Evolutionary conservation across 2,329 filamentous ascomycete species (phyloP), one percentile per base, ranked within the genome.

Genomic region (Xylariaceae sp.): DNA sequence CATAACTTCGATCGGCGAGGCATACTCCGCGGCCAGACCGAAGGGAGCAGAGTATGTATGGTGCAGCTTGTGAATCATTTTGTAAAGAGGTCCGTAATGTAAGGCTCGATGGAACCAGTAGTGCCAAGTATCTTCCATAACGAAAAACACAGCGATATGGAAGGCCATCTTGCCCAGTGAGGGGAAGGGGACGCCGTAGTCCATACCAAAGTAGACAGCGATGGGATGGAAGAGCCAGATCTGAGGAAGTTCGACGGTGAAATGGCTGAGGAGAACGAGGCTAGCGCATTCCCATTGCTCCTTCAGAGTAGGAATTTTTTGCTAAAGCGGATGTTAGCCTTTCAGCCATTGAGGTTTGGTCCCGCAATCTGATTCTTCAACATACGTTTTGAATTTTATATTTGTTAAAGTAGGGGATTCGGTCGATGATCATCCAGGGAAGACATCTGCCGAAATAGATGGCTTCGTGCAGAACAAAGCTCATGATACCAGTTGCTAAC

Each of bases 161-260:
- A 89, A 85, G 61, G 88, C 88, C 81, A 99, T 97, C 68, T 87
- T 97, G 77, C 82, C 88, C 63, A 87, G 67, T 10, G 88, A 80
- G 27, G 94, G 94, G 80, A 99, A 99, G 8, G 93, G 94, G 42
- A 96, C 90, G 58, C 85, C 84, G 62, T 90, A 96, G 54, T 87
- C 81, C 75, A 99, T 88, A 67, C 94, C 94, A 72, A 91, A 92
- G 76, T 85, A 96, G 71, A 92, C 91, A 53, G 93, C 93, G 80
- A 97, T 85, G 24, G 94, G 94, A 79, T 99, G 94, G 83, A 99
- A 99, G 67, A 97, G 84, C 93, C 93, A 97, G 73, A 97, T 97
- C 76, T 97, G 94, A 58, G 94, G 94, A 30, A 99, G 84, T 76
- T 99, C 94, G 73, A 97, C 94, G 63, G 94, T 97, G 76, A 97